Evolutionary conservation across 768 basidiomycete species (phyloP), one percentile per base, ranked within the genome.

Genomic region (Tephrocybe sp.): DNA sequence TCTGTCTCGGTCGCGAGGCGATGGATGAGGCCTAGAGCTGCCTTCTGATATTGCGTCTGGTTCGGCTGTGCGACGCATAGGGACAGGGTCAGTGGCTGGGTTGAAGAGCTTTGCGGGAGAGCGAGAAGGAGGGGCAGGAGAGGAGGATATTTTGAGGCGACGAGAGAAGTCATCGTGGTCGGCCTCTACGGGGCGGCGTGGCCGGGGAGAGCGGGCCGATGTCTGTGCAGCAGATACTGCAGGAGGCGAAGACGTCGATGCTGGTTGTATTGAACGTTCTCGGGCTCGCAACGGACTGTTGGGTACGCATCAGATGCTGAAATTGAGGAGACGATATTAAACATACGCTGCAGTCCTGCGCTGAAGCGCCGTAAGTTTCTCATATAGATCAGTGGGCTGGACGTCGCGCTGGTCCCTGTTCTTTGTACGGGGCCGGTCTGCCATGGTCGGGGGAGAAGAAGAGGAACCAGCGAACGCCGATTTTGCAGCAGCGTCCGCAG

Each of bases 151-250:
- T 64, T 79, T 84, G 59, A 90, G 78, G 27, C 77, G 71, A 19
- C 88, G 82, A 36, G 81, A 83, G 62, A 90, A 90, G 44, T 88
- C 87, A 55, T 84, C 86, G 37, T 79, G 75, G 64, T 88, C 86
- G 6, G 84, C 74, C 43, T 87, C 83, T 25, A 56, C 16, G 26
- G 61, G 47, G 59, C 43, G 25, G 66, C 36, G 71, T 62, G 35
- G 69, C 50, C 52, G 50, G 9, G 51, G 66, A 56, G 42, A 61
- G 49, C 53, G 59, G 5, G 43, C 11, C 9, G 24, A 22, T 15
- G 31, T 11, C 19, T 49, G 30, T 31, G 16, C 66, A 63, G 3
- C 69, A 60, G 1, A 62, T 26, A 19, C 46, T 39, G 28, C 49
- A 66, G 6, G 68, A 64, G 47, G 58, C 56, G 66, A 54, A 24